phyloP scores from a whole-genome alignment of 2,329 filamentous ascomycete species.

The Cytospora leucostoma region DNA sequence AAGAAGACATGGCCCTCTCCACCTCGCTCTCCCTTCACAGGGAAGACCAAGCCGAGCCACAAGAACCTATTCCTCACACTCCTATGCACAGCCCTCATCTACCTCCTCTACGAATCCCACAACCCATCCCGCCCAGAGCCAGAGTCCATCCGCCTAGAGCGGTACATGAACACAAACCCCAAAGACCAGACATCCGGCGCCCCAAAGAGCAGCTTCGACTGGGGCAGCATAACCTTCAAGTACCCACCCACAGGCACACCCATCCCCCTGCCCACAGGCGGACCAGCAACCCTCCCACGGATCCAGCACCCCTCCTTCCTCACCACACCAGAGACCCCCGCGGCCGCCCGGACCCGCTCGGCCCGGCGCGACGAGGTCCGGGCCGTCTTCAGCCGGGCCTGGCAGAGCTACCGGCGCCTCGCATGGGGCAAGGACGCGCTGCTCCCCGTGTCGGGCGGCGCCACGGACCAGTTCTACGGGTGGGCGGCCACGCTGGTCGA shows the following conservation, averaged over 20 bases:
- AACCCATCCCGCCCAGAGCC: background rate
- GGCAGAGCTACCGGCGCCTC: slow-evolving; percentile 48
- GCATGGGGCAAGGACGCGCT: slow-evolving; percentile 54
- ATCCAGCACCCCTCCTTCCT: slow-evolving; percentile 40
- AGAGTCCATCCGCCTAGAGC: slow-evolving; percentile 31
- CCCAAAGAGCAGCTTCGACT: slow-evolving; percentile 44
- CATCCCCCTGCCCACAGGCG: slow-evolving; percentile 32
- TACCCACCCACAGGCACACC: slow-evolving; percentile 31
- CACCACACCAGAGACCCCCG: slow-evolving; percentile 27
- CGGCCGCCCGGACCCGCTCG: slow-evolving; percentile 33
- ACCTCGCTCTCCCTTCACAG: slow-evolving; percentile 10
- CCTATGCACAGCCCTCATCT: slow-evolving; percentile 18
- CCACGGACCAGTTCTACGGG: slow-evolving; percentile 48
- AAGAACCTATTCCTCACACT: slow-evolving; percentile 14
- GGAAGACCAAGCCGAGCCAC: slow-evolving; percentile 9
- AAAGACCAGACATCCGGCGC: too few relatives aligned
- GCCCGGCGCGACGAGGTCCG: slow-evolving; percentile 39
- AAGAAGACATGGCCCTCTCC: slow-evolving; percentile 7
- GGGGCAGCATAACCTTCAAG: slow-evolving; percentile 36
- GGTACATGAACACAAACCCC: slow-evolving; percentile 40
- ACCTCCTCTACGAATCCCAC: slow-evolving; percentile 14
- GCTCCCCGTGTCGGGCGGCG: slow-evolving; percentile 45
- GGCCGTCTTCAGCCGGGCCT: slow-evolving; percentile 39
- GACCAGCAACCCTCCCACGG: slow-evolving; percentile 33
- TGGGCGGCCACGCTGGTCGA: slow-evolving; percentile 58